A percentile compares a stretch with the other conserved stretches of the same genome.
phyloP scores from a whole-genome alignment of 2,329 filamentous ascomycete genomes.

The Trichothecium sympodiale region DNA sequence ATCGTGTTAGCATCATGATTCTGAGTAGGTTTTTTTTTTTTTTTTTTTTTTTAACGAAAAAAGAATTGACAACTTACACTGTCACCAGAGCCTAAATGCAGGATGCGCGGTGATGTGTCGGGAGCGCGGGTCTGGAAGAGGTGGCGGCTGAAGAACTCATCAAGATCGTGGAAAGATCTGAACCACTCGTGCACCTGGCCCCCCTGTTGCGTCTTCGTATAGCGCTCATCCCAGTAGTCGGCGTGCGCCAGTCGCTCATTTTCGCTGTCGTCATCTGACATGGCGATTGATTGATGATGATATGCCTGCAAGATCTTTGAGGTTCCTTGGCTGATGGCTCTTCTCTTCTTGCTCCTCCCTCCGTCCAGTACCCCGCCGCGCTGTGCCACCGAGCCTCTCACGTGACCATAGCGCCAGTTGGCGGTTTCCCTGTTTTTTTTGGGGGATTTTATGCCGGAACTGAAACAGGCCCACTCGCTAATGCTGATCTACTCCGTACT shows the following conservation, averaged over 20 bases:
- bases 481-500: too few relatives aligned
- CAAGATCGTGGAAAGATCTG: constrained; percentile 32
- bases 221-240: constrained; percentile 40
- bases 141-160: constrained; percentile 32
- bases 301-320: too few relatives aligned
- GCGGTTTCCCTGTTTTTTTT: too few relatives aligned
- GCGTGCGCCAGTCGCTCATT: constrained; percentile 21
- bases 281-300: too few relatives aligned
- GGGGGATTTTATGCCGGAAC: too few relatives aligned
- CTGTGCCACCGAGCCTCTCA: too few relatives aligned
- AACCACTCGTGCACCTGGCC: constrained; percentile 38
- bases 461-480: too few relatives aligned
- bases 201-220: constrained; percentile 17
- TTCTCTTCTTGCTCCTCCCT: too few relatives aligned
- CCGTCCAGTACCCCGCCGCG: too few relatives aligned
- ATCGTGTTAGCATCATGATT: constrained; percentile 1
- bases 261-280: constrained; percentile 5
- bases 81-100: constrained; percentile 47
- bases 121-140: constrained; percentile 23
- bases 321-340: too few relatives aligned
- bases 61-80: constrained; percentile 32
- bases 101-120: constrained; percentile 26
- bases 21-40: neutral
- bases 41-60: neutral
- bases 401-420: too few relatives aligned